These are phyloP conservation scores for Eucalyptus polyanthemos DNA, from an alignment of 345 rosid genomes.

Conservation along the genomic window DNA sequence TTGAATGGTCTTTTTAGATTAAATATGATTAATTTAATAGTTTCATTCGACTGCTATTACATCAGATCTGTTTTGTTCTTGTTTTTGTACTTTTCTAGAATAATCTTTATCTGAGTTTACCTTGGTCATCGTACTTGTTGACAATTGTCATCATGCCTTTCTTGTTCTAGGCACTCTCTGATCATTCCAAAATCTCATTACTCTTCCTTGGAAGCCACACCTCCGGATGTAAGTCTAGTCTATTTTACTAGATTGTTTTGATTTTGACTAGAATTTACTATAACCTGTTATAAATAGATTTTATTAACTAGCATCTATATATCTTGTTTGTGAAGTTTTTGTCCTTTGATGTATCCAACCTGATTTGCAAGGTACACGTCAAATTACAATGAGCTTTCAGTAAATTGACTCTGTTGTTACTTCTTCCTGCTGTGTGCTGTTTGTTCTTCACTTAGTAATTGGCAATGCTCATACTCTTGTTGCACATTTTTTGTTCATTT, in stretches of 20 bases:
- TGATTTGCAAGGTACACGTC: neutral
- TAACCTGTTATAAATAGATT: neutral
- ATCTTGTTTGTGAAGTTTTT: neutral
- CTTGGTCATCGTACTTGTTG: neutral
- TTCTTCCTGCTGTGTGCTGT: neutral
- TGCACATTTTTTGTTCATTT: neutral
- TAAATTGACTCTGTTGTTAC: neutral
- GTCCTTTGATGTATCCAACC: neutral
- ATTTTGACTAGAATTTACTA: neutral
- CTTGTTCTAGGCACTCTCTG: constrained; percentile 76
- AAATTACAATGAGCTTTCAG: neutral
- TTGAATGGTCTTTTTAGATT: neutral
- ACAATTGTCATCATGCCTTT: neutral
- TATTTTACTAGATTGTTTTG: neutral
- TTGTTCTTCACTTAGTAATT: neutral
- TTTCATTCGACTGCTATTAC: neutral
- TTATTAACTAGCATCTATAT: neutral
- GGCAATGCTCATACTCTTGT: neutral
- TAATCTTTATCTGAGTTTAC: neutral
- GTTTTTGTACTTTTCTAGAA: neutral
- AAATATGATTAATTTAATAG: neutral
- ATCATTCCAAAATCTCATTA: constrained; percentile 82
- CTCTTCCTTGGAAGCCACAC: constrained; percentile 71
- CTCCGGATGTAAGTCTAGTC: constrained; percentile 73
- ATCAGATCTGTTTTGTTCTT: neutral